Percentiles rank a stretch among this genome's conserved stretches.
Conservation (phyloP, 2,329 filamentous ascomycete species). For the Zymoseptoria tritici region DNA sequence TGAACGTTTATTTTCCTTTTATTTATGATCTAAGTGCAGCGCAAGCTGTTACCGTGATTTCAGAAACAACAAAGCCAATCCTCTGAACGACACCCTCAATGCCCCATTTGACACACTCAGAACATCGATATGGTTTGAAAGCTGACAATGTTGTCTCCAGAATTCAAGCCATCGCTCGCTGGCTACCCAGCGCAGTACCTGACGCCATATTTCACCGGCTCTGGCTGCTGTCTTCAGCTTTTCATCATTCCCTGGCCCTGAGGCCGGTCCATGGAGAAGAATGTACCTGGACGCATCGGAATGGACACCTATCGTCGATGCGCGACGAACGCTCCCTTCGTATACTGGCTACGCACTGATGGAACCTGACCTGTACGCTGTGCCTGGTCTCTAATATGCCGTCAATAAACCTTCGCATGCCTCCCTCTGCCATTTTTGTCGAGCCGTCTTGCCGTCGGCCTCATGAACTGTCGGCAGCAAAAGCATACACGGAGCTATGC, state of each 20-base stretch:
- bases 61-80: not conserved
- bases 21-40: conserved; percentile 2
- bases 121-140: not conserved
- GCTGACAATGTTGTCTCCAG: not conserved
- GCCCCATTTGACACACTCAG: not conserved
- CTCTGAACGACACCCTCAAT: not conserved
- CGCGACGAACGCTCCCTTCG: too few species aligned
- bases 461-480: too few species aligned
- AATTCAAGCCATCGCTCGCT: not conserved
- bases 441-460: too few species aligned
- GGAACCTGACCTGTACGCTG: too few species aligned
- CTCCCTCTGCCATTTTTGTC: not conserved
- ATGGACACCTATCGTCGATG: not conserved
- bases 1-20: conserved; percentile 1
- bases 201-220: not conserved
- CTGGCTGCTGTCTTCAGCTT: not conserved
- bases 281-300: not conserved
- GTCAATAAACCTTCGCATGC: not conserved
- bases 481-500: not conserved
- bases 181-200: not conserved
- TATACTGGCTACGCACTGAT: too few species aligned
- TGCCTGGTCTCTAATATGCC: not conserved
- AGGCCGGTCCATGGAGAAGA: not conserved
- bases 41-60: conserved; percentile 1
- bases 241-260: not conserved